Evolutionary conservation across 1,284 basidiomycete genomes (phyloP).

Genomic region (Malassezia vespertilionis): DNA sequence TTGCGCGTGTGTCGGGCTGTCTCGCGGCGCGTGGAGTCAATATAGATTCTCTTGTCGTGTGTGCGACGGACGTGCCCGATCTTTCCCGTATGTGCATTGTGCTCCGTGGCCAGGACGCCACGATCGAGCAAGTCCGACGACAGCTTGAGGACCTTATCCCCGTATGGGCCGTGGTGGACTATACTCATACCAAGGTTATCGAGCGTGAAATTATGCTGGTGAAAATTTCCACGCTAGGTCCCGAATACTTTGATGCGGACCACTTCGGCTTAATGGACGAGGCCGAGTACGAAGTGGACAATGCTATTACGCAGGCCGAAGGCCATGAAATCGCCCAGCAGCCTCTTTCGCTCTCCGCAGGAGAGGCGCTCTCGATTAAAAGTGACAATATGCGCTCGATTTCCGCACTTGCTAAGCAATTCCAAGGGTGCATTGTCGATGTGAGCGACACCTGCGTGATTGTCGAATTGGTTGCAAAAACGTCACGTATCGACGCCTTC

Average conservation of each 20-base stretch:
- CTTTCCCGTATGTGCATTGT: constrained; percentile 97
- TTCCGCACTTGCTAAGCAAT: constrained; percentile 72
- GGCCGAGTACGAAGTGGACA: constrained; percentile 29
- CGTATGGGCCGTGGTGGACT: constrained; percentile 47
- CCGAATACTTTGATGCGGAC: constrained; percentile 72
- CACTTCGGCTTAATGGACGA: constrained; percentile 18
- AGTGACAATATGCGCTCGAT: constrained; percentile 81
- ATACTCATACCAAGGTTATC: constrained; percentile 54
- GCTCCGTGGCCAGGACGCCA: constrained; percentile 87
- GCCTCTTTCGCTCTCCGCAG: constrained; percentile 56
- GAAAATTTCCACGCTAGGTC: constrained; percentile 89
- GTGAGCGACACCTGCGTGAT: constrained; percentile 87
- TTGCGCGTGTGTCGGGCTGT: constrained; percentile 93
- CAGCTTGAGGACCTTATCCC: constrained; percentile 46
- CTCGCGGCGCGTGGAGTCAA: constrained; percentile 96
- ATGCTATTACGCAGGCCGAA: constrained; percentile 15
- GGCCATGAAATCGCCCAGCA: constrained; percentile 8
- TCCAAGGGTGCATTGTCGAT: constrained; percentile 85
- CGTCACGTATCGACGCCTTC: constrained; percentile 80
- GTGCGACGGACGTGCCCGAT: constrained; percentile 92
- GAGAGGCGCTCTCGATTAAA: constrained; percentile 75
- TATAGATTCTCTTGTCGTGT: constrained; percentile 94
- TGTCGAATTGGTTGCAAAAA: constrained; percentile 89
- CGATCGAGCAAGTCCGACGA: constrained; percentile 71
- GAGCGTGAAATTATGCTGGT: constrained; percentile 76